Base-by-base conservation (phyloP, 2,329 filamentous ascomycete species). In the Pseudocercospora musae region DNA sequence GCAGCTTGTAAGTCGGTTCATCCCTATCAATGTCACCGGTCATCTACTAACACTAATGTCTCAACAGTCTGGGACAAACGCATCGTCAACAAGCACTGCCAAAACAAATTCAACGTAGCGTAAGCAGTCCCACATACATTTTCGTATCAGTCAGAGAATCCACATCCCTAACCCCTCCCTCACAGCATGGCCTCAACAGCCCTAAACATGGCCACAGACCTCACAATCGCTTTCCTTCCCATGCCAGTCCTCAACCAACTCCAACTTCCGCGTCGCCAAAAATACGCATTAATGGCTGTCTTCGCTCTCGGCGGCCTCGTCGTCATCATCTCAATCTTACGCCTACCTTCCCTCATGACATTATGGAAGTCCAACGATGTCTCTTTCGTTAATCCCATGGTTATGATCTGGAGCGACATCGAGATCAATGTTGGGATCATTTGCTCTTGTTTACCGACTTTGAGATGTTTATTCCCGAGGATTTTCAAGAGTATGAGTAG, bases 131-230 rank as follows among this genome's bases (percentile, higher is more conserved):
- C 37, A n/a, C 6, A 44, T 44, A 7, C 4, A n/a, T n/a, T n/a
- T n/a, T 9, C 18, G 2, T 18, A 7, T 44, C 40, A 44, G 8
- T 44, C 13, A 20, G n/a, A 13, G 4, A n/a, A n/a, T 42, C 37
- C 37, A 13, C 11, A 13, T 42, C 37, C 11, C 37, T 42, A 18
- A 42, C n/a, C n/a, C n/a, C n/a, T n/a, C n/a, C n/a, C n/a, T n/a
- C n/a, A n/a, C n/a, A n/a, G 60, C 9, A 62, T 79, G 67, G 76
- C 70, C 42, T 75, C 73, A 57, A 69, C 73, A n/a, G 67, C 64
- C 7, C 63, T 73, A 15, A 78, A 78, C 63, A 74, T 76, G 54
- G 53, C 71, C n/a, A 76, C 74, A 5, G 75, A 78, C 63, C 62
- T 77, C 61, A 63, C 68, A 10, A 71, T 76, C 57, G 72, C 73